Conservation (phyloP, 768 basidiomycete species). For the Mrakia hoshinonis region DNA sequence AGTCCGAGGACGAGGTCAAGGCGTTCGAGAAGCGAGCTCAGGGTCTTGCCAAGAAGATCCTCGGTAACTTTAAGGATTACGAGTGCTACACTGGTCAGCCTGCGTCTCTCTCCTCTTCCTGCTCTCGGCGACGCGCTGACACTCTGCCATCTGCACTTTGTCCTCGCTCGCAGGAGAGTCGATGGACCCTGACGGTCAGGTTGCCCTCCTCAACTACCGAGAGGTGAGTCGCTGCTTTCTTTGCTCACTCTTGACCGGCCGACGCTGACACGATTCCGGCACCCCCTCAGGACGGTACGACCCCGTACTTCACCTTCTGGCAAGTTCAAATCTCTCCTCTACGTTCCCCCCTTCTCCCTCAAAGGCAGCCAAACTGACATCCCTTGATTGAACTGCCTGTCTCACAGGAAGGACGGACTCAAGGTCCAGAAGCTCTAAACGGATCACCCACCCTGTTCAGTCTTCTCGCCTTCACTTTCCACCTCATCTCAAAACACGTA, state of each 20-base stretch:
- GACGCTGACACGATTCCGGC: no score
- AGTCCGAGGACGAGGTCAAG: constrained; percentile 45
- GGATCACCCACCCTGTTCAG: no score
- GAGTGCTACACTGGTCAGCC: constrained; percentile 43
- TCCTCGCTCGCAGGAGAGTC: constrained; percentile 47
- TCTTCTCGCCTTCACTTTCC: no score
- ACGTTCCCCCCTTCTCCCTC: no score
- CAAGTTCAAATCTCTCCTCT: no score
- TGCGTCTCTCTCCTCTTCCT: constrained; percentile 19
- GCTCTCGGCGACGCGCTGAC: neutral
- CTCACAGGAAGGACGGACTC: no score
- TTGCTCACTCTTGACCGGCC: no score
- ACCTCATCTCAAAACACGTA: no score
- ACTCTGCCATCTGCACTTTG: constrained; percentile 52
- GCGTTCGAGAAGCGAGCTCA: constrained; percentile 75
- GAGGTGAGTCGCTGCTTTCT: no score
- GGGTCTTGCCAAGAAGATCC: constrained; percentile 74
- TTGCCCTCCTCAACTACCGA: constrained; percentile 92
- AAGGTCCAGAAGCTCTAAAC: constrained; percentile 47
- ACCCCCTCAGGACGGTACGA: constrained; percentile 66
- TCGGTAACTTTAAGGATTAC: constrained; percentile 74
- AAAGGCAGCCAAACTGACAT: no score
- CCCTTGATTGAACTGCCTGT: no score
- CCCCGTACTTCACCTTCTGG: constrained; percentile 95
- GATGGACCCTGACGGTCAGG: constrained; percentile 77